These are phyloP conservation scores for Cryptococcus sp. DNA, from an alignment of 1,284 basidiomycete species.

Conservation along the genomic window DNA sequence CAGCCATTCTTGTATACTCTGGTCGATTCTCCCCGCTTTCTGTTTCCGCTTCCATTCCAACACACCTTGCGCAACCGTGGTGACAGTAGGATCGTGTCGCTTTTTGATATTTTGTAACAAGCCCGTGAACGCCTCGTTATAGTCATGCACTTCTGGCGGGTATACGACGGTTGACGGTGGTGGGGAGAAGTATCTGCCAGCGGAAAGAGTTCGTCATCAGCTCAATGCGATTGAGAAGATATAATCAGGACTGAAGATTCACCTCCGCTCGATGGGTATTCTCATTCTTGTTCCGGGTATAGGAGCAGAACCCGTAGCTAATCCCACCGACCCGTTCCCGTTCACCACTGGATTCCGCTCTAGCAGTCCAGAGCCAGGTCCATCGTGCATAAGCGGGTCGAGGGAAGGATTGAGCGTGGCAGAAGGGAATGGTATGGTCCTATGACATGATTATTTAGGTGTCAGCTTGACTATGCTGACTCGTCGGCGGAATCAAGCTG, in stretches of 20 bases:
- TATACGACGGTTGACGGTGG: conserved; percentile 68
- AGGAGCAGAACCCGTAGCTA: neutral
- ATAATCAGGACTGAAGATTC: conserved; percentile 8
- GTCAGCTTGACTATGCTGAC: neutral
- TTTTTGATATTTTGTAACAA: conserved; percentile 87
- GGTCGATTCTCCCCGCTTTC: conserved; percentile 58
- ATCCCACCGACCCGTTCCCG: conserved; percentile 14
- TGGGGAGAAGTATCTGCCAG: conserved; percentile 75
- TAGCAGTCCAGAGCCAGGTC: conserved; percentile 29
- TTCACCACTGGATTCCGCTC: conserved; percentile 16
- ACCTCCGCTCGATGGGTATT: conserved; percentile 54
- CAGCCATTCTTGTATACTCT: conserved; percentile 91
- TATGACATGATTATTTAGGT: neutral
- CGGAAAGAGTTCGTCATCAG: neutral
- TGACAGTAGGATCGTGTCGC: conserved; percentile 95
- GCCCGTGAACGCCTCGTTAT: conserved; percentile 89
- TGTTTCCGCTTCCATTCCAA: conserved; percentile 63
- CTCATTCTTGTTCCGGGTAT: conserved; percentile 25
- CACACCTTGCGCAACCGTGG: conserved; percentile 87
- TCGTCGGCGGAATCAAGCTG: too few relatives aligned
- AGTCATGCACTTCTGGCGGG: conserved; percentile 92
- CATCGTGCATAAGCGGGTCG: conserved; percentile 49
- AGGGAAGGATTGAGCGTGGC: conserved; percentile 53
- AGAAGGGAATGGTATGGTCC: conserved; percentile 28
- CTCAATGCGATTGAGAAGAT: neutral